A percentile compares a stretch with the other conserved stretches of the same genome.
phyloP scores from a whole-genome alignment of 2,329 filamentous ascomycete species.

The Falciphora oryzae region DNA sequence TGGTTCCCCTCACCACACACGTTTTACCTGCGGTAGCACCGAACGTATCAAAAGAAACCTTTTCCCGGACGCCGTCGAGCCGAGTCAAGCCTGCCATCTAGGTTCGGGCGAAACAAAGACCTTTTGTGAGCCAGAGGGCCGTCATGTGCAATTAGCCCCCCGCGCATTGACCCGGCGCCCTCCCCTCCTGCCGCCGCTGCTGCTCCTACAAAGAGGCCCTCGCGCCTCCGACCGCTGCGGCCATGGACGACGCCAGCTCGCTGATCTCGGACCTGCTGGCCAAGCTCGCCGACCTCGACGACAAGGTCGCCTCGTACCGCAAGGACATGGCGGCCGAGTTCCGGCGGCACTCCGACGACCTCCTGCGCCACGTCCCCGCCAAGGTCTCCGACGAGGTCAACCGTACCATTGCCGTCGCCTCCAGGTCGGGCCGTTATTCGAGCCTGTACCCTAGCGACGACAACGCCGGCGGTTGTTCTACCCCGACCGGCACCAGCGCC shows the following conservation, averaged over 20 bases:
- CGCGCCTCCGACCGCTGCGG: constrained; percentile 9
- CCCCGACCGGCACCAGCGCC: constrained; percentile 14
- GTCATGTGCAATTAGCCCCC: neutral
- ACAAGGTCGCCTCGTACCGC: constrained; percentile 50
- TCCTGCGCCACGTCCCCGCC: constrained; percentile 42
- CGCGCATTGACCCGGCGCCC: neutral
- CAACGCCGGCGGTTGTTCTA: constrained; percentile 6
- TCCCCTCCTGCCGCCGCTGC: neutral
- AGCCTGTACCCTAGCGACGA: constrained; percentile 30
- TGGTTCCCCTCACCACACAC: neutral
- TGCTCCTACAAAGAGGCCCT: neutral
- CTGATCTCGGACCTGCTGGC: constrained; percentile 46
- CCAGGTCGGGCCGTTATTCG: constrained; percentile 34
- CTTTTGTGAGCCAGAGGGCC: neutral
- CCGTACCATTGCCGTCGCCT: constrained; percentile 38
- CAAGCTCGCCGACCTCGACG: constrained; percentile 51
- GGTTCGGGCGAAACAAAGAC: neutral
- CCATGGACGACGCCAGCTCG: constrained; percentile 43
- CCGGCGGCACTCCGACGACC: constrained; percentile 43
- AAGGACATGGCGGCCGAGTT: constrained; percentile 53
- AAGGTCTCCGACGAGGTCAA: constrained; percentile 41
- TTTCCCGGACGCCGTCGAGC: neutral
- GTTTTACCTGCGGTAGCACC: neutral
- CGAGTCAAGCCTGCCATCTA: neutral
- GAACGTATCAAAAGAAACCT: neutral